These are phyloP conservation scores for Colletotrichum spaethianum DNA, from an alignment of 2,329 filamentous ascomycete species.

Conservation along the genomic window DNA sequence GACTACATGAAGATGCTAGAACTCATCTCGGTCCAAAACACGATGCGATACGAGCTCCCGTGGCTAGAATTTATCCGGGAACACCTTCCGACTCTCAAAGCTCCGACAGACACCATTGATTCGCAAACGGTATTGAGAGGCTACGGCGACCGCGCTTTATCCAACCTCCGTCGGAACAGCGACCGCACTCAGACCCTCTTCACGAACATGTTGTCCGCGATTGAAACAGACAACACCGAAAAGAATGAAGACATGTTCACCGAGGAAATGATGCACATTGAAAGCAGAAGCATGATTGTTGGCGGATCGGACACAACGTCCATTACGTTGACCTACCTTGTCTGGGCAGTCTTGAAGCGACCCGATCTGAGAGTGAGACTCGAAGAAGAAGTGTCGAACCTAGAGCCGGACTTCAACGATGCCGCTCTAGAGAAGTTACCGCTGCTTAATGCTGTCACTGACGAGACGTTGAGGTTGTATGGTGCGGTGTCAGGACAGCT, in stretches of 20 bases:
- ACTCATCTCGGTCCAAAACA: conserved; percentile 23
- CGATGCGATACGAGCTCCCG: conserved; percentile 19
- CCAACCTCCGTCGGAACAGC: conserved; percentile 10
- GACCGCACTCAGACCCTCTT: background rate
- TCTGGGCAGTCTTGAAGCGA: conserved; percentile 55
- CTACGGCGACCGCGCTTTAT: conserved; percentile 19
- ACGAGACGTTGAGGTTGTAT: conserved; percentile 62
- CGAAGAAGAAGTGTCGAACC: conserved; percentile 50
- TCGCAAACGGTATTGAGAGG: conserved; percentile 6
- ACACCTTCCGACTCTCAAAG: background rate
- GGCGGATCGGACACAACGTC: conserved; percentile 69
- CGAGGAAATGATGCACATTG: conserved; percentile 52
- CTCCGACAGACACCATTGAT: background rate
- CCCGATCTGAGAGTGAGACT: conserved; percentile 50
- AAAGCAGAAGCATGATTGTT: conserved; percentile 61
- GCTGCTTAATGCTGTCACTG: conserved; percentile 58
- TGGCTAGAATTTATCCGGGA: conserved; percentile 9
- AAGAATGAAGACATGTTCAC: conserved; percentile 3
- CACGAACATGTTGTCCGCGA: background rate
- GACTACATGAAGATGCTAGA: conserved; percentile 28
- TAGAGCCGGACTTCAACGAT: conserved; percentile 47
- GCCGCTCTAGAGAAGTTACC: conserved; percentile 53
- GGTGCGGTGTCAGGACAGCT: conserved; percentile 56
- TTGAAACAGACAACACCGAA: conserved; percentile 3
- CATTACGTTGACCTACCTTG: conserved; percentile 63